Evolutionary conservation across 352 stramenopile species (phyloP), one percentile per base, ranked within the genome.

Genomic region (Globisporangium barbulae): DNA sequence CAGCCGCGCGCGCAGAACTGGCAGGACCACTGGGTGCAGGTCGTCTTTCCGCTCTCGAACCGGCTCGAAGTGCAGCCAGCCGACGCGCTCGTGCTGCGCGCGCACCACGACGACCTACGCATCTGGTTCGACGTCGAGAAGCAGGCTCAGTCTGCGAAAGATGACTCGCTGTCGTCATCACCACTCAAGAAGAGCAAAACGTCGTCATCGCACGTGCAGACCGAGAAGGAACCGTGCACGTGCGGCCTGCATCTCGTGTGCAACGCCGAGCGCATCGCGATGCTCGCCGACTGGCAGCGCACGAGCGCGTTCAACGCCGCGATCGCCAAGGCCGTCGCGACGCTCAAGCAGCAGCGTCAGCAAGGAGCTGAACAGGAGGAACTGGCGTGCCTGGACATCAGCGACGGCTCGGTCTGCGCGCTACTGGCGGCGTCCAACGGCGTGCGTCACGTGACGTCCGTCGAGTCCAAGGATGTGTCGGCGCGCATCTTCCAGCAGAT

Each of bases 21-120:
- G 85, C 85, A 94, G 45, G 85, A 94, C 54, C 83, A 94, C 68
- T 94, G 83, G 85, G 83, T 92, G 9, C 81, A 89, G 45, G 85
- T 94, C 21, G 81, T 91, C 0, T 92, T 82, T 60, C 85, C 85
- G 2, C 71, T 92, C 1, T 61, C 82, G 1, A 65, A 73, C 3
- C 59, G 73, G 2, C 65, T 75, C 8, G 50, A 66, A 0, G 70
- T 81, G 15, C 6, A 37, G 9, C 21, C 19, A 10, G 47, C 48
- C 15, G 76, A 83, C 21, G 19, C 48, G 15, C 28, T 94, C 1
- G 37, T 78, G 48, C 45, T 94, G 5, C 79, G 71, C 47, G 74
- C 83, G n/a, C 73, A 84, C 63, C 79, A 90, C 59, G 81, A 92
- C 35, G 83, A 91, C 35, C 65, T 94, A 37, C 83, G 77, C n/a